Conservation (phyloP, 257 asterid species). For the Scutellaria minor region DNA sequence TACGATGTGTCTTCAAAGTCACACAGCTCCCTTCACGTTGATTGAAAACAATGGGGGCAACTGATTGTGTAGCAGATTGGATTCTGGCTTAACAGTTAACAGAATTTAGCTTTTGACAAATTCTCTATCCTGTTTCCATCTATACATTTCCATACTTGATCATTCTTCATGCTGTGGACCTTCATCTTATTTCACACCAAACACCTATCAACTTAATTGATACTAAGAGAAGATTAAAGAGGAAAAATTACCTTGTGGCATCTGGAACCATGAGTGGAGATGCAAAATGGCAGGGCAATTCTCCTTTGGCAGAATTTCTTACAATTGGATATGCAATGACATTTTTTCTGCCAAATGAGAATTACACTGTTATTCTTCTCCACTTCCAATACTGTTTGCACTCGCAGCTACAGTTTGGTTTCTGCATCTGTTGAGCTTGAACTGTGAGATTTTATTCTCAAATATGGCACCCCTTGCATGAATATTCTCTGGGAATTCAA, state of each 20-base stretch:
- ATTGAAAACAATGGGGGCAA: not conserved
- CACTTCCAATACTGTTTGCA: conserved; percentile 28
- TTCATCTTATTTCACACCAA: conserved; percentile 21
- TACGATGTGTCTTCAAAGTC: not conserved
- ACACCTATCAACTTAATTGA: not conserved
- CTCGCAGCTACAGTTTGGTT: conserved; percentile 16
- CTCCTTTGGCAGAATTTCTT: conserved; percentile 55
- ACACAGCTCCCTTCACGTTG: not conserved
- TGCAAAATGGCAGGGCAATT: conserved; percentile 62
- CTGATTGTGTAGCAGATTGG: not conserved
- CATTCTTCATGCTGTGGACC: conserved; percentile 17
- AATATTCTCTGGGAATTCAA: conserved; percentile 47
- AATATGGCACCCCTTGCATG: conserved; percentile 46
- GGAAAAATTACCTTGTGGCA: conserved; percentile 17
- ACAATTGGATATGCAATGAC: not conserved
- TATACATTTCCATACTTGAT: not conserved
- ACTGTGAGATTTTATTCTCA: conserved; percentile 35
- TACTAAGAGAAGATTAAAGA: not conserved
- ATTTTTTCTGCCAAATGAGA: conserved; percentile 49
- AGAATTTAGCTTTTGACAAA: conserved; percentile 11
- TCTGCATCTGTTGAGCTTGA: conserved; percentile 35
- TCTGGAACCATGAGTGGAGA: conserved; percentile 26
- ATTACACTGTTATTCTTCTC: conserved; percentile 45
- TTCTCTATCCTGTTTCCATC: conserved; percentile 10
- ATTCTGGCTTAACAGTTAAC: conserved; percentile 5